phyloP scores from a whole-genome alignment of 2,329 filamentous ascomycete genomes.

The Hypoxylon sp. region DNA sequence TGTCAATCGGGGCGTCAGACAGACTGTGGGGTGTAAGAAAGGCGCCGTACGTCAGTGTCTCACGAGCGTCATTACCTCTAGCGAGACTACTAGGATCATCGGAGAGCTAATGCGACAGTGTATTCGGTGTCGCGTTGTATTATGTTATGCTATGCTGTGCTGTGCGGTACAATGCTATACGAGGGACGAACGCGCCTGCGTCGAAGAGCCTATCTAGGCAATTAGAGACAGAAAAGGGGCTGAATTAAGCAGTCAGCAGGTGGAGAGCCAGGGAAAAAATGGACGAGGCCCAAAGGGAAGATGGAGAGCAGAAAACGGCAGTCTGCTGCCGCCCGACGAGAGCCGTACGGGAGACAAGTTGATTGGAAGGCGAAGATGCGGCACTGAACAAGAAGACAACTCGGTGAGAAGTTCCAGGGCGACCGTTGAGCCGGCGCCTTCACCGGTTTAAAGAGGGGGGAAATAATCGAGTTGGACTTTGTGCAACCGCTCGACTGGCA shows the following conservation, averaged over 20 bases:
- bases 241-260: conserved; percentile 45
- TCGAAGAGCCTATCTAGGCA: conserved; percentile 40
- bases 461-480: conserved; percentile 45
- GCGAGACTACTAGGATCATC: conserved; percentile 48
- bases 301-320: conserved; percentile 46
- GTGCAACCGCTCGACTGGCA: conserved; percentile 42
- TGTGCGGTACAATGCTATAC: conserved; percentile 31
- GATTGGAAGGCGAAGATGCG: conserved; percentile 52
- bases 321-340: conserved; percentile 49
- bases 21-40: conserved; percentile 51
- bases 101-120: conserved; percentile 48
- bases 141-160: conserved; percentile 42
- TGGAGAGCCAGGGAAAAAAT: conserved; percentile 40
- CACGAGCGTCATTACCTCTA: conserved; percentile 55
- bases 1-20: conserved; percentile 51
- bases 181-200: conserved; percentile 26
- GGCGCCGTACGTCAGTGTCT: conserved; percentile 52
- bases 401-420: conserved; percentile 53
- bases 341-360: conserved; percentile 45
- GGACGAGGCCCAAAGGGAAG: conserved; percentile 47
- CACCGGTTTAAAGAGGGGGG: conserved; percentile 56
- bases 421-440: conserved; percentile 52
- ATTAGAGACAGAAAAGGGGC: conserved; percentile 35
- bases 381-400: conserved; percentile 48
- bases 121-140: conserved; percentile 44